Percentiles rank a stretch among this genome's conserved stretches.
These are phyloP conservation scores for Microsporum audouinii DNA, from an alignment of 2,329 filamentous ascomycete genomes.

Conservation along the genomic window DNA sequence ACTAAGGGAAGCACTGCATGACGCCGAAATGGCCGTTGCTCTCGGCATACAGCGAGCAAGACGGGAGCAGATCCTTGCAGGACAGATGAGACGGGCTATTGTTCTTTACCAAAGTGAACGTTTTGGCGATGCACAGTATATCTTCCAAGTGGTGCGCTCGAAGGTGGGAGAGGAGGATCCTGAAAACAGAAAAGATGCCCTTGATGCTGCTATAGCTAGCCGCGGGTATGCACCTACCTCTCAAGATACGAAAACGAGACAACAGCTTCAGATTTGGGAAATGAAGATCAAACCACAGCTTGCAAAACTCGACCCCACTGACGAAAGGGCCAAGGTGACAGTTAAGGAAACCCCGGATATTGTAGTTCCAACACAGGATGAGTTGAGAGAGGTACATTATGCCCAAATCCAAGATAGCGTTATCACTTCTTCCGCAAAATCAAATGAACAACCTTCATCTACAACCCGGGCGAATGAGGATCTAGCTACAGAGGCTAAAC, in stretches of 20 bases:
- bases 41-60: slow-evolving; percentile 56
- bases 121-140: slow-evolving; percentile 63
- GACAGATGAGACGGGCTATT: slow-evolving; percentile 69
- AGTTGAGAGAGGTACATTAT: slow-evolving; percentile 27
- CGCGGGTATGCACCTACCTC: slow-evolving; percentile 1
- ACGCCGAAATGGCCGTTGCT: slow-evolving; percentile 56
- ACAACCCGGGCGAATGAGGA: slow-evolving; percentile 3
- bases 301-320: slow-evolving; percentile 38
- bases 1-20: slow-evolving; percentile 46
- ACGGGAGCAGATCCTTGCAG: slow-evolving; percentile 64
- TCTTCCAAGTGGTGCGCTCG: slow-evolving; percentile 48
- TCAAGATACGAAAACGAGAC: slow-evolving; percentile 12
- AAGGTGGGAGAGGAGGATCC: slow-evolving; percentile 34
- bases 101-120: slow-evolving; percentile 57
- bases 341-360: slow-evolving; percentile 45
- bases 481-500: neutral
- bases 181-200: slow-evolving; percentile 17
- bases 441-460: neutral
- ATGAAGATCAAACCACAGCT: slow-evolving; percentile 45
- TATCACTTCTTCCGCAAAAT: slow-evolving; percentile 1
- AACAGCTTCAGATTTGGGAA: slow-evolving; percentile 45
- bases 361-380: slow-evolving; percentile 33
- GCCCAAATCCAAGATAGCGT: slow-evolving; percentile 19
- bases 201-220: slow-evolving; percentile 18
- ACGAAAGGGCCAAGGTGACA: slow-evolving; percentile 36